These are phyloP conservation scores for Stephanodiscus triporus DNA, from an alignment of 108 stramenopile genomes.

Conservation along the genomic window DNA sequence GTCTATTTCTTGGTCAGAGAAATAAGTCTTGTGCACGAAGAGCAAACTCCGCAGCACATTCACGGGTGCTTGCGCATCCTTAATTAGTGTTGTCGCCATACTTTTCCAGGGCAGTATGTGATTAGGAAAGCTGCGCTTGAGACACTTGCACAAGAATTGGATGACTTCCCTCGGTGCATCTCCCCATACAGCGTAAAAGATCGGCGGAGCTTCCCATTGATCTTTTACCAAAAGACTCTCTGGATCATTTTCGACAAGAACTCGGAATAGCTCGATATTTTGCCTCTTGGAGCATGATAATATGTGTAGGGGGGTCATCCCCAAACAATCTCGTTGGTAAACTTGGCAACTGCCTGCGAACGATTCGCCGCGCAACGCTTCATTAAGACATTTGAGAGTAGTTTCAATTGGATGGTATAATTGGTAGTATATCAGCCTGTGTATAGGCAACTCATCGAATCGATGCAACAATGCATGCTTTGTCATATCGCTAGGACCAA, in stretches of 20 bases:
- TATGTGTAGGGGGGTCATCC: background rate
- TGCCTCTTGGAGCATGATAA: background rate
- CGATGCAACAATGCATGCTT: background rate
- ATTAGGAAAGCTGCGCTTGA: background rate
- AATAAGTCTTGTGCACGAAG: background rate
- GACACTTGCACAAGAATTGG: background rate
- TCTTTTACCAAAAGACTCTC: background rate
- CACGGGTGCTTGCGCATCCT: background rate
- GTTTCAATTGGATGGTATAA: slow-evolving; percentile 1
- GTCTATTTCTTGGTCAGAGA: background rate
- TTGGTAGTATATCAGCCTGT: background rate
- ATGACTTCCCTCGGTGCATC: background rate
- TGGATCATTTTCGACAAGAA: background rate
- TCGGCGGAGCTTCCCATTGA: background rate
- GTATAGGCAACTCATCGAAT: background rate
- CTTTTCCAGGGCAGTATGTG: background rate
- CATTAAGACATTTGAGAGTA: background rate
- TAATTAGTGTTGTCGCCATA: background rate
- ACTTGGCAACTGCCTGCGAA: background rate
- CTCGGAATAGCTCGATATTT: background rate
- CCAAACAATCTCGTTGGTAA: background rate
- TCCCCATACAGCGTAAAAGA: slow-evolving; percentile 3
- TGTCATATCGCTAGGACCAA: background rate
- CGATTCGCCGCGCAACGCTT: slow-evolving; percentile 2
- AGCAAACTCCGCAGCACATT: background rate